phyloP scores from a whole-genome alignment of 495 filamentous ascomycete genomes.

The Penicillium lagena region DNA sequence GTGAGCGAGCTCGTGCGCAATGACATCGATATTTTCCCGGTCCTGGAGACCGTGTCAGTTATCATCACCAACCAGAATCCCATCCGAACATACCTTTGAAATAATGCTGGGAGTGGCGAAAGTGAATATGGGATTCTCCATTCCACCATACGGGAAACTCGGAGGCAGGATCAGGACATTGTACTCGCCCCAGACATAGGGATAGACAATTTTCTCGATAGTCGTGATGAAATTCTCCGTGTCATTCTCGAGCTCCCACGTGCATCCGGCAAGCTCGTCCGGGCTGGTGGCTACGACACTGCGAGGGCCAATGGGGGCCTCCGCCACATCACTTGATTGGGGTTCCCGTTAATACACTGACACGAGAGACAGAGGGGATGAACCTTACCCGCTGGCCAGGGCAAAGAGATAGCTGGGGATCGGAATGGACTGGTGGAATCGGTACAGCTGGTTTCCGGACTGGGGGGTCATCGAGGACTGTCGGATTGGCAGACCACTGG shows the following conservation, averaged over 20 bases:
- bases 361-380: not conserved
- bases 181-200: conserved; percentile 90
- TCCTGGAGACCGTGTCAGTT: conserved; percentile 38
- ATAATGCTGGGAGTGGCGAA: conserved; percentile 93
- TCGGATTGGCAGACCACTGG: conserved; percentile 71
- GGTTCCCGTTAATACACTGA: not conserved
- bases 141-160: conserved; percentile 83
- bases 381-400: conserved; percentile 64
- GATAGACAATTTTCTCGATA: conserved; percentile 76
- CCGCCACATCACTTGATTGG: conserved; percentile 59
- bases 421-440: conserved; percentile 80
- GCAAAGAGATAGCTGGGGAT: conserved; percentile 95
- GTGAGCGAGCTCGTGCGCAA: conserved; percentile 90
- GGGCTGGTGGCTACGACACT: conserved; percentile 81
- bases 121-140: conserved; percentile 94
- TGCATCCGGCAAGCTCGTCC: conserved; percentile 73
- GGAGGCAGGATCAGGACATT: conserved; percentile 88
- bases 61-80: not conserved
- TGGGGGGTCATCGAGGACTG: conserved; percentile 31
- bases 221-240: conserved; percentile 86
- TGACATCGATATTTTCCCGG: conserved; percentile 90
- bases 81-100: conserved; percentile 49
- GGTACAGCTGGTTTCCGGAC: conserved; percentile 54
- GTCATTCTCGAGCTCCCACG: conserved; percentile 84
- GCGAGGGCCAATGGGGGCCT: conserved; percentile 76